Conservation (phyloP, 805 yeast genomes). For the Candida parachauliodes region DNA sequence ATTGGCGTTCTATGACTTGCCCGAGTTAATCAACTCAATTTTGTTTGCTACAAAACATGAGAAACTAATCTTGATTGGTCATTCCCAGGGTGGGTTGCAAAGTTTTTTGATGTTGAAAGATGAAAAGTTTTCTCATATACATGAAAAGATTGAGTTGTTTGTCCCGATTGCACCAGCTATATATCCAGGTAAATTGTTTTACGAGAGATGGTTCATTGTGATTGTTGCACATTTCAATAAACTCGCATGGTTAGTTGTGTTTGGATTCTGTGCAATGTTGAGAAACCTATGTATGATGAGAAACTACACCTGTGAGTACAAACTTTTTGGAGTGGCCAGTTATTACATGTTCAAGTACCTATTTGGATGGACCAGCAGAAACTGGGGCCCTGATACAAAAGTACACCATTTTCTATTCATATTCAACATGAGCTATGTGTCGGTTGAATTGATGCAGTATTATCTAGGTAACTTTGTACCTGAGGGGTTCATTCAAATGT, state of each 20-base stretch:
- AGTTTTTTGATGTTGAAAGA: slow-evolving; percentile 64
- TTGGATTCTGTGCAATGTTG: slow-evolving; percentile 77
- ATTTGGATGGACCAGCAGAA: slow-evolving; percentile 79
- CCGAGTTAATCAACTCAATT: slow-evolving; percentile 65
- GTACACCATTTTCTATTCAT: slow-evolving; percentile 73
- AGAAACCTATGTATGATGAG: slow-evolving; percentile 69
- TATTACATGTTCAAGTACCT: slow-evolving; percentile 83
- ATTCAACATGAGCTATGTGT: slow-evolving; percentile 81
- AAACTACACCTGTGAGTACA: slow-evolving; percentile 30
- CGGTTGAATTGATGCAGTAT: slow-evolving; percentile 85
- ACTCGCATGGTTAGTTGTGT: slow-evolving; percentile 44
- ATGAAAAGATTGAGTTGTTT: slow-evolving; percentile 59
- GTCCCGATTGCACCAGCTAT: slow-evolving; percentile 88
- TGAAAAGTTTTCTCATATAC: slow-evolving; percentile 28
- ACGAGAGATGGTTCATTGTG: slow-evolving; percentile 56
- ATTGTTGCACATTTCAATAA: slow-evolving; percentile 55
- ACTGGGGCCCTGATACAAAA: slow-evolving; percentile 61
- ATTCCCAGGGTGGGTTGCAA: slow-evolving; percentile 94
- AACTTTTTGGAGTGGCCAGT: slow-evolving; percentile 57
- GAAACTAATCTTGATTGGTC: slow-evolving; percentile 67
- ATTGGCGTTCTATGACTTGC: slow-evolving; percentile 75
- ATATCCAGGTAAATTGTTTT: slow-evolving; percentile 75
- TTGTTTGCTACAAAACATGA: slow-evolving; percentile 38
- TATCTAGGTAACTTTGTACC: slow-evolving; percentile 57
- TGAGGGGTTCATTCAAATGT: slow-evolving; percentile 38